Conservation (phyloP, 371 early-diverging fungal species). For the Globomyces sp. region DNA sequence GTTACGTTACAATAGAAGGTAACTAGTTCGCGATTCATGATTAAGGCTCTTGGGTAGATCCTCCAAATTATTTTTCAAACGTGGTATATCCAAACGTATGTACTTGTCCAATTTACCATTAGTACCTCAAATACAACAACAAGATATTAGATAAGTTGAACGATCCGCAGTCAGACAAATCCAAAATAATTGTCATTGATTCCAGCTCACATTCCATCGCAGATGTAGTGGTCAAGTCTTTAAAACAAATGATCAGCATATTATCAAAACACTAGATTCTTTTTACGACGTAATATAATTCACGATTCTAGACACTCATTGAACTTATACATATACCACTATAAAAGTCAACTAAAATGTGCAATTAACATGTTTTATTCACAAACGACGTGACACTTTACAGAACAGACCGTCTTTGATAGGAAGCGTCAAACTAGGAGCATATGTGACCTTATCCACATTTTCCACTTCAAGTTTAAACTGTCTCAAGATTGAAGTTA, state of each 20-base stretch:
- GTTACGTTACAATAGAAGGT: constrained; percentile 78
- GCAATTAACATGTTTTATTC: too few species aligned
- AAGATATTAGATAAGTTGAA: constrained; percentile 1
- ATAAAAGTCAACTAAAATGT: too few species aligned
- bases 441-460: not conserved
- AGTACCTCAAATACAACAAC: constrained; percentile 57
- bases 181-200: too few species aligned
- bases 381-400: not conserved
- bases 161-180: not conserved
- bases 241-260: too few species aligned
- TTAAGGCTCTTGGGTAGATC: constrained; percentile 63
- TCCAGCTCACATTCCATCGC: too few species aligned
- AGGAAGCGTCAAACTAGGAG: constrained; percentile 4
- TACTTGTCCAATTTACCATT: too few species aligned
- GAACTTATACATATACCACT: too few species aligned
- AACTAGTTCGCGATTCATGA: constrained; percentile 2
- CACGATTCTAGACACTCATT: too few species aligned
- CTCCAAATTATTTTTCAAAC: constrained; percentile 80
- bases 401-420: constrained; percentile 12
- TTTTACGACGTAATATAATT: too few species aligned
- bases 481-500: constrained; percentile 23
- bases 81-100: constrained; percentile 75
- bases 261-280: too few species aligned
- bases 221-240: too few species aligned
- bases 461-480: constrained; percentile 15